phyloP scores from a whole-genome alignment of 495 filamentous ascomycete genomes.

The Patellaria atrata region DNA sequence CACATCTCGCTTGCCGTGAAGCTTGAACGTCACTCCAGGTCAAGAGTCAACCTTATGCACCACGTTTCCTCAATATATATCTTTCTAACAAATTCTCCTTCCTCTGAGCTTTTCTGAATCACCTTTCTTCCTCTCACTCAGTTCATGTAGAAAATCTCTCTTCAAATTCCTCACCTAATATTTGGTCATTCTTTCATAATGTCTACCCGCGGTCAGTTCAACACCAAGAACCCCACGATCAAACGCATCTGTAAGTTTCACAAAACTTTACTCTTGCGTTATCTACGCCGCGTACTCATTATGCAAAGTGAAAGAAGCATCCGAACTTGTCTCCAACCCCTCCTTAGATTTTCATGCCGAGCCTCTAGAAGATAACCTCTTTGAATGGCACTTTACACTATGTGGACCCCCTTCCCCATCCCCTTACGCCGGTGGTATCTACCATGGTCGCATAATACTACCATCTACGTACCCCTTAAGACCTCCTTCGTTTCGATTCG shows the following conservation, averaged over 20 bases:
- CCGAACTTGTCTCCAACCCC: slow-evolving; percentile 62
- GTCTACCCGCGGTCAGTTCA: slow-evolving; percentile 38
- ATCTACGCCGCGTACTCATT: slow-evolving; percentile 13
- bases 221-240: slow-evolving; percentile 67
- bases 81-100: too few species aligned
- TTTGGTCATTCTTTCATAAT: too few species aligned
- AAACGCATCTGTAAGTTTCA: slow-evolving; percentile 51
- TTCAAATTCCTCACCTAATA: too few species aligned
- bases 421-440: slow-evolving; percentile 68
- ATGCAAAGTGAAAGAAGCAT: slow-evolving; percentile 62
- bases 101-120: too few species aligned
- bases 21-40: too few species aligned
- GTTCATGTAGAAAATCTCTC: too few species aligned
- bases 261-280: slow-evolving; percentile 10
- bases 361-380: slow-evolving; percentile 76
- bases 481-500: slow-evolving; percentile 86
- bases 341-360: slow-evolving; percentile 69
- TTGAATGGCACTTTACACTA: slow-evolving; percentile 99
- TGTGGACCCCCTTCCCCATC: slow-evolving; percentile 68
- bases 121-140: too few species aligned
- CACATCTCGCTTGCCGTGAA: too few species aligned
- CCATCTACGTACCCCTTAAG: slow-evolving; percentile 78
- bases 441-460: slow-evolving; percentile 90
- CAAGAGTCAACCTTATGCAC: too few species aligned
- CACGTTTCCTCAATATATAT: too few species aligned